Evolutionary conservation across 2,329 filamentous ascomycete species (phyloP).

Genomic region (Chrysoporthe deuterocubensis): DNA sequence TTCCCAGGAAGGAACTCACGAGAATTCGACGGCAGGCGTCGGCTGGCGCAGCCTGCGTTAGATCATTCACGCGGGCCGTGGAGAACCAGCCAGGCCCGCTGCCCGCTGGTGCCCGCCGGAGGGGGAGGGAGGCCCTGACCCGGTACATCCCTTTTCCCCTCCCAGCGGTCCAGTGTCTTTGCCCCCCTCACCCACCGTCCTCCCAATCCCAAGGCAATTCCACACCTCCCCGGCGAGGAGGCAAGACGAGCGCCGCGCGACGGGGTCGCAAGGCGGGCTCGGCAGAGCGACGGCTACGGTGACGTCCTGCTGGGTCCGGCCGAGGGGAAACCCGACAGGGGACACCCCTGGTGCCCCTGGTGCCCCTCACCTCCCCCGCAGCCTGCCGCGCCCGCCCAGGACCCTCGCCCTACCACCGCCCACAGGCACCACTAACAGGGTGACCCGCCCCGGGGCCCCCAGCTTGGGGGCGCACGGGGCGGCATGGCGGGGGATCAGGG

Average conservation of each 20-base stretch:
- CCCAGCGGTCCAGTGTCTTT: not conserved
- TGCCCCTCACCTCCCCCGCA: slow-evolving; percentile 12
- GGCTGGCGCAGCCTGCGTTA: slow-evolving; percentile 1
- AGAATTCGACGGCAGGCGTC: slow-evolving; percentile 25
- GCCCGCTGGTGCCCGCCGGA: no score
- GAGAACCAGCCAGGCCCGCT: no score
- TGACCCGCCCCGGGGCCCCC: slow-evolving; percentile 5
- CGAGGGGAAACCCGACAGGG: slow-evolving; percentile 9
- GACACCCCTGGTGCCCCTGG: not conserved
- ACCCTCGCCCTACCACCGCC: not conserved
- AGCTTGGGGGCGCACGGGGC: not conserved
- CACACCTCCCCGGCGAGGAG: not conserved
- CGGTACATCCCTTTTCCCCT: not conserved
- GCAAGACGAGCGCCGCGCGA: not conserved
- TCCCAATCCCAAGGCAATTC: not conserved
- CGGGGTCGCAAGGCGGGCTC: not conserved
- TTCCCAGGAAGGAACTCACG: slow-evolving; percentile 29
- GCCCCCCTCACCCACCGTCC: not conserved
- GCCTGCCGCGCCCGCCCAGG: not conserved
- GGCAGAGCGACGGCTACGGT: slow-evolving; percentile 19
- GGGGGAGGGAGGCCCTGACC: not conserved
- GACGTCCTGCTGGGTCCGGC: slow-evolving; percentile 15
- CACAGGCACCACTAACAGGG: slow-evolving; percentile 13
- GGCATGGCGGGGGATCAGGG: not conserved
- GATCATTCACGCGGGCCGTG: slow-evolving; percentile 7